Percentiles rank a stretch among this genome's conserved stretches.
These are phyloP conservation scores for Suillus alpinus DNA, from an alignment of 768 basidiomycete genomes.

Conservation along the genomic window DNA sequence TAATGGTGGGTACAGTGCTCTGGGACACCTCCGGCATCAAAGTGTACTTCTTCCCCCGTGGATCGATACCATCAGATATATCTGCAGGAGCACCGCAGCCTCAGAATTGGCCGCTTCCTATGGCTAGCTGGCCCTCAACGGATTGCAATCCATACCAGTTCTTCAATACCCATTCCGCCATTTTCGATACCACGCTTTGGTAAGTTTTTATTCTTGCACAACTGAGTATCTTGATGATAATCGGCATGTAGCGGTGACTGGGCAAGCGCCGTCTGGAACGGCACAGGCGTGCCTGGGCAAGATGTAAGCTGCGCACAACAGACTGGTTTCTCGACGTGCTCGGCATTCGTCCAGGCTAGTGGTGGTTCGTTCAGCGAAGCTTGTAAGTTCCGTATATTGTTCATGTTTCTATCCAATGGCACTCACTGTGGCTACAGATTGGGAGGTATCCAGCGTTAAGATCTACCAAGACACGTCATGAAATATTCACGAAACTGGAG, in stretches of 20 bases:
- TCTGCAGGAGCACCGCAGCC: conserved; percentile 71
- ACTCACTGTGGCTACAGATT: conserved; percentile 46
- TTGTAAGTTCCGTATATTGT: conserved; percentile 51
- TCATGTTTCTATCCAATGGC: conserved; percentile 5
- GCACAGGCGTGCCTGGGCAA: conserved; percentile 77
- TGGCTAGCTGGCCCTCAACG: conserved; percentile 76
- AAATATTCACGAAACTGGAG: not conserved
- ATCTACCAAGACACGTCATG: conserved; percentile 55
- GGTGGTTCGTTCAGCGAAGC: conserved; percentile 73
- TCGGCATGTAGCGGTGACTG: conserved; percentile 69
- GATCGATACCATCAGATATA: conserved; percentile 76
- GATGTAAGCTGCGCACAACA: conserved; percentile 78
- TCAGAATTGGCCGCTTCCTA: conserved; percentile 69
- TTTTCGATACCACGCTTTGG: conserved; percentile 89
- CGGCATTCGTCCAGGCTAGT: conserved; percentile 68
- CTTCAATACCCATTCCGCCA: conserved; percentile 73
- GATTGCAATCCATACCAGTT: conserved; percentile 74
- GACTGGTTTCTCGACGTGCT: conserved; percentile 81
- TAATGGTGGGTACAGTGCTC: conserved; percentile 46
- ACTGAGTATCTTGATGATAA: conserved; percentile 4
- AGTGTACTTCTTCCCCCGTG: conserved; percentile 79
- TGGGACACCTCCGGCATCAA: conserved; percentile 78
- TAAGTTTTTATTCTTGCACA: conserved; percentile 26
- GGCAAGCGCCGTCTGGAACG: conserved; percentile 79
- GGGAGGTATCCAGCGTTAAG: conserved; percentile 77